Evolutionary conservation across 164 flowering plant genomes (phyloP).

Genomic region (Magnolia kwangsiensis): DNA sequence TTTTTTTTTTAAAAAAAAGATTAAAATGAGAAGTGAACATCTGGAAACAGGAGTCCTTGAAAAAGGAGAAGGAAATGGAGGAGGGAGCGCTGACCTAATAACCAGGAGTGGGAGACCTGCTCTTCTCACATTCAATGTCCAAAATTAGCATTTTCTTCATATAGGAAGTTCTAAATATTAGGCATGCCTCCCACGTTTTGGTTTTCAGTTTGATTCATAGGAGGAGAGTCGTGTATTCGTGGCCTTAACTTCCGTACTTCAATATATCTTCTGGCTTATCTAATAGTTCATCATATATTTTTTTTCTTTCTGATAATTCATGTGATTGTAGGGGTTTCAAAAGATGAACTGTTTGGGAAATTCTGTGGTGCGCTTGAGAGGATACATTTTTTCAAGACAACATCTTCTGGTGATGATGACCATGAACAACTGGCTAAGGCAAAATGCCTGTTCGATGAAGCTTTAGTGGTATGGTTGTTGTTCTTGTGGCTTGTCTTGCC

Average conservation of each 20-base stretch:
- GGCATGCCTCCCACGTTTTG: not conserved
- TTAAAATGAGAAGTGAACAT: too few relatives aligned
- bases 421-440: constrained; percentile 59
- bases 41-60: too few relatives aligned
- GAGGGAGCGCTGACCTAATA: too few relatives aligned
- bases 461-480: constrained; percentile 47
- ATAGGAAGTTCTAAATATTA: too few relatives aligned
- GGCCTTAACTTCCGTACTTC: not conserved
- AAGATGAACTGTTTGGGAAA: constrained; percentile 80
- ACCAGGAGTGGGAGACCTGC: too few relatives aligned
- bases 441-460: constrained; percentile 59
- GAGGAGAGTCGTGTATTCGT: not conserved
- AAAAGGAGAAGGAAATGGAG: too few relatives aligned
- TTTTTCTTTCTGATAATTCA: constrained; percentile 5
- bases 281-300: not conserved
- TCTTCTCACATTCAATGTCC: too few relatives aligned
- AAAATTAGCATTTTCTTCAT: too few relatives aligned
- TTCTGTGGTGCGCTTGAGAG: constrained; percentile 76
- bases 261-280: not conserved
- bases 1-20: too few relatives aligned
- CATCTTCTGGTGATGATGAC: constrained; percentile 64
- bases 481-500: not conserved
- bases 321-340: constrained; percentile 45
- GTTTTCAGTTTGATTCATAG: not conserved
- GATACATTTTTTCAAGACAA: constrained; percentile 46